Base-by-base conservation (phyloP, 2,329 filamentous ascomycete genomes). In the Pseudogymnoascus pannorum region DNA sequence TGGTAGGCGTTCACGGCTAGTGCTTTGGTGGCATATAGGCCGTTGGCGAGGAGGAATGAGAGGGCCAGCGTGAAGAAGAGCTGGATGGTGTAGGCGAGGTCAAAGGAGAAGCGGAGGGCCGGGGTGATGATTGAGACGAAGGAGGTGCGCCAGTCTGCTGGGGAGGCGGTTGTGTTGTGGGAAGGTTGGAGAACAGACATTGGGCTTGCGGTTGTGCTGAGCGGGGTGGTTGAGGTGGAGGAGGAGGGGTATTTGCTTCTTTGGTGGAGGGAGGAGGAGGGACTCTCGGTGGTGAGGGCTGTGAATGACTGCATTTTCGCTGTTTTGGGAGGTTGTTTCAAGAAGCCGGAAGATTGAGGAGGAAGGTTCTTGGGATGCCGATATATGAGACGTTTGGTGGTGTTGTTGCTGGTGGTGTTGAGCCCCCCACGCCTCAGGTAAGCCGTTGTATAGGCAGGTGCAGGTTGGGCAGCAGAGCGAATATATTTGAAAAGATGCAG, bases 381-480 rank as follows among this genome's bases (percentile, higher is more conserved):
- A 51, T 51, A 51, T 51, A 51, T 51, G 44, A 51, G 22, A 51
- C n/a, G 44, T 11, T 8, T 31, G 5, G 29, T 29, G 22, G 44
- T 29, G 44, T 29, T 26, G 44, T 8, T 24, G 11, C 11, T 29
- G 22, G 44, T 51, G 7, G 22, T 51, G 7, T 51, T 51, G 44
- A 51, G 14, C 14, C 44, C 44, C 44, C 22, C 44, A 51, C 44
- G 44, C 22, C 44, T 51, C 44, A 51, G 44, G 14, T n/a, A 51
- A 51, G 44, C 44, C 44, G 44, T 16, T 51, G 44, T 51, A 51
- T 26, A 16, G 44, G 44, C 22, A 51, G 44, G 44, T 51, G 44
- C 44, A 29, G 44, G 44, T 51, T 51, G 44, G 44, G 44, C 44
- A 51, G 44, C 44, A 51, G 44, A 51, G n/a, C 24, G 24, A 29